phyloP scores from a whole-genome alignment of 164 flowering plant species.

The Vitis vinifera region DNA sequence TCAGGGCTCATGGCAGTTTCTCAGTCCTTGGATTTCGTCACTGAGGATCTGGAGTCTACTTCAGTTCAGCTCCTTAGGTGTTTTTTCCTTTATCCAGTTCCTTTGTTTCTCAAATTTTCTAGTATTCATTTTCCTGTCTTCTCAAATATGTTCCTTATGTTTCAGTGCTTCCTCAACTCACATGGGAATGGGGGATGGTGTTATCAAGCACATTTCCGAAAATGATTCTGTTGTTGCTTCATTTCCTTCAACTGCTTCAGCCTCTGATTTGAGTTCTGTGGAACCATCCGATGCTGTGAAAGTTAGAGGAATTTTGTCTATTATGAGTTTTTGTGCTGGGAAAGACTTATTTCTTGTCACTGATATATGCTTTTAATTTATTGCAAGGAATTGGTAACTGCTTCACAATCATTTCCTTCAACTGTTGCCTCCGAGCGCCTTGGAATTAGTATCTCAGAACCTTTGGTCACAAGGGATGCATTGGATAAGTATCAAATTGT shows the following conservation, averaged over 20 bases:
- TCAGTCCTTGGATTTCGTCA: constrained; percentile 55
- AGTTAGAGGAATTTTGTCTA: constrained; percentile 28
- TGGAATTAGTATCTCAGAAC: constrained; percentile 53
- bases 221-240: constrained; percentile 36
- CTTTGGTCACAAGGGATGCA: constrained; percentile 81
- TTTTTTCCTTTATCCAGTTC: neutral
- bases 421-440: constrained; percentile 51
- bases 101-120: neutral
- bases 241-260: constrained; percentile 42
- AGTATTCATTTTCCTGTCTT: neutral
- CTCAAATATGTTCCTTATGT: constrained; percentile 1
- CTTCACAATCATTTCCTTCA: constrained; percentile 44
- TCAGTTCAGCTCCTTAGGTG: constrained; percentile 61
- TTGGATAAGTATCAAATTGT: constrained; percentile 78
- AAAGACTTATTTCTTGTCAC: neutral
- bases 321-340: neutral
- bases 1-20: constrained; percentile 43
- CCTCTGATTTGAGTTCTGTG: constrained; percentile 45
- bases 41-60: constrained; percentile 61
- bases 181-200: constrained; percentile 46
- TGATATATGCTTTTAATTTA: constrained; percentile 8
- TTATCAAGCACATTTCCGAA: constrained; percentile 41
- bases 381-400: constrained; percentile 54
- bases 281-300: constrained; percentile 49
- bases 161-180: constrained; percentile 57